phyloP scores from a whole-genome alignment of 352 stramenopile species.

The Globisporangium barbulae region DNA sequence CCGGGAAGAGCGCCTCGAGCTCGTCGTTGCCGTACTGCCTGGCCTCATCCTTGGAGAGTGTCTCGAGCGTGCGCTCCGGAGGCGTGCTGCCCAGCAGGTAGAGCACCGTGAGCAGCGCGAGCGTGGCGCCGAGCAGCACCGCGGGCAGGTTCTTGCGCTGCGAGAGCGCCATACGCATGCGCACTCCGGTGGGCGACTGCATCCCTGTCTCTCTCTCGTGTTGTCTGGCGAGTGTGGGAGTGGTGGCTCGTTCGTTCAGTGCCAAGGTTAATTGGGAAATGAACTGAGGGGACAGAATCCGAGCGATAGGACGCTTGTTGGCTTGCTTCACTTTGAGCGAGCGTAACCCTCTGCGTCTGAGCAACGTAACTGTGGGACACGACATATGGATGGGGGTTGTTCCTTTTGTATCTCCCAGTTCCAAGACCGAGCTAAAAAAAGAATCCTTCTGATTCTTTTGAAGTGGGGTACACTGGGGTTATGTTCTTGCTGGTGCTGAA shows the following conservation, averaged over 20 bases:
- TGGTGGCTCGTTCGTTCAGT: not conserved
- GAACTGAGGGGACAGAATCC: not conserved
- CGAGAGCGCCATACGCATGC: conserved; percentile 60
- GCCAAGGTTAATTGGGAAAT: conserved; percentile 9
- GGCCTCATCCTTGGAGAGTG: conserved; percentile 30
- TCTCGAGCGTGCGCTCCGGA: conserved; percentile 28
- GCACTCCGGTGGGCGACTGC: conserved; percentile 58
- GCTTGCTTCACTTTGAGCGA: conserved; percentile 1
- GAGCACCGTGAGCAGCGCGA: conserved; percentile 37
- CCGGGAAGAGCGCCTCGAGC: conserved; percentile 62
- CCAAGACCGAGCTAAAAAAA: too few species aligned
- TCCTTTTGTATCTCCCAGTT: too few species aligned
- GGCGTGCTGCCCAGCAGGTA: conserved; percentile 42
- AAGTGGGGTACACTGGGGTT: too few species aligned
- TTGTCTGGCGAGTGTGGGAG: not conserved
- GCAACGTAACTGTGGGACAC: too few species aligned
- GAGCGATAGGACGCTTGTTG: not conserved
- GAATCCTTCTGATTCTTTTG: too few species aligned
- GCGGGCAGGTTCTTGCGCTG: conserved; percentile 63
- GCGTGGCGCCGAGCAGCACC: conserved; percentile 38
- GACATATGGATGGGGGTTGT: too few species aligned
- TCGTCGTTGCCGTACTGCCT: conserved; percentile 34
- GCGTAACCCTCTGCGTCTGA: too few species aligned
- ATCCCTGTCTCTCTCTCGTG: conserved; percentile 22
- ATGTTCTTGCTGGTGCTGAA: too few species aligned